These are phyloP conservation scores for Dendrocalamus latiflorus DNA, from an alignment of 202 grass and related monocot genomes.

Conservation along the genomic window DNA sequence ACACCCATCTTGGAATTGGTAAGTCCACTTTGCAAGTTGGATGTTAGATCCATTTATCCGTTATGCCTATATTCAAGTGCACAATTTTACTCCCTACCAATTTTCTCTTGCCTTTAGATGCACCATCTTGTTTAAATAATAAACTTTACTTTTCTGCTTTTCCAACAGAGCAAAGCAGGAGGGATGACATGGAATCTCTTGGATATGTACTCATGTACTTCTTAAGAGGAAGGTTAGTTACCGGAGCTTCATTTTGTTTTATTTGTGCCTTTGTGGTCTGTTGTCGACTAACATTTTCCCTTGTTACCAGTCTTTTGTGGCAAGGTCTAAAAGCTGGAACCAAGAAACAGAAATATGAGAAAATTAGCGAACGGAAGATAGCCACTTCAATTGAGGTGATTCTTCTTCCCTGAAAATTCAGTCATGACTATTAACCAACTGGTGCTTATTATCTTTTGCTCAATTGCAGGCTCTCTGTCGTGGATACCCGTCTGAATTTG, in stretches of 20 bases:
- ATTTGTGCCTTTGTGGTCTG: not conserved
- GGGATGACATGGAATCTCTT: conserved; percentile 79
- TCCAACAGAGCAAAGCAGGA: conserved; percentile 68
- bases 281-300: conserved; percentile 17
- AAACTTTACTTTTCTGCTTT: conserved; percentile 15
- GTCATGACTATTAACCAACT: not conserved
- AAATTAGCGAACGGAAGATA: conserved; percentile 82
- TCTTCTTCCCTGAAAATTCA: not conserved
- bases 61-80: not conserved
- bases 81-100: not conserved
- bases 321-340: conserved; percentile 92
- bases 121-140: conserved; percentile 5
- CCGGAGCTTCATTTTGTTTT: not conserved
- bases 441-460: not conserved
- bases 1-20: conserved; percentile 55
- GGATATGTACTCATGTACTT: conserved; percentile 88
- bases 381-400: conserved; percentile 75
- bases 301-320: conserved; percentile 66
- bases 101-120: not conserved
- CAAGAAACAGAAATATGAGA: conserved; percentile 94
- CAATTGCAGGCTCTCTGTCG: conserved; percentile 57
- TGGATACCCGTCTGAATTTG: conserved; percentile 72
- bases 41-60: not conserved
- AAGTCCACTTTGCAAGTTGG: conserved; percentile 2
- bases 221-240: conserved; percentile 72